Evolutionary conservation across 176 grass and related monocot genomes (phyloP).

Genomic region (Musa itinerans): DNA sequence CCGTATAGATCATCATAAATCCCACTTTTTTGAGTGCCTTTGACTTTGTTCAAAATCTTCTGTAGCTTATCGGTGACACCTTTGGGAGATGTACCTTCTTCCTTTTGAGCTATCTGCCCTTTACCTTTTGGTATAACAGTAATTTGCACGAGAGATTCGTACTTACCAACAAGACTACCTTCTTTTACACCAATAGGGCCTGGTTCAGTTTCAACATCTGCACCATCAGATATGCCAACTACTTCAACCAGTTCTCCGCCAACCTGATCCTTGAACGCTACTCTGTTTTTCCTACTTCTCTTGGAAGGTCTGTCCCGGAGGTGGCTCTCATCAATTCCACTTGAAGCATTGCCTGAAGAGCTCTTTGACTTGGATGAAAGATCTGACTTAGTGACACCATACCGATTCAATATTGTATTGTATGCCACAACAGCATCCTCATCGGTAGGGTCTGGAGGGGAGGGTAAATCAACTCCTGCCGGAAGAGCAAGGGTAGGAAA

Average conservation of each 20-base stretch:
- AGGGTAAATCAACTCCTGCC: slow-evolving; percentile 69
- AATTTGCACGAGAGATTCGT: slow-evolving; percentile 86
- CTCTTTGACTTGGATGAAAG: slow-evolving; percentile 30
- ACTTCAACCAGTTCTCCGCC: slow-evolving; percentile 87
- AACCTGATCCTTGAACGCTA: slow-evolving; percentile 76
- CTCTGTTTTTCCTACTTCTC: slow-evolving; percentile 56
- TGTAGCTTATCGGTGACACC: slow-evolving; percentile 67
- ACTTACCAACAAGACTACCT: slow-evolving; percentile 94
- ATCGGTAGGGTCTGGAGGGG: slow-evolving; percentile 82
- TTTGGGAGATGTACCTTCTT: slow-evolving; percentile 38
- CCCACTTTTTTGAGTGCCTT: slow-evolving; percentile 43
- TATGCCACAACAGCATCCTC: slow-evolving; percentile 83
- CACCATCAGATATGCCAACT: slow-evolving; percentile 90
- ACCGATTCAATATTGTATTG: slow-evolving; percentile 91
- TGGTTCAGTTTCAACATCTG: slow-evolving; percentile 80
- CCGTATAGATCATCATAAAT: slow-evolving; percentile 87
- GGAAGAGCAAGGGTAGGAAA: slow-evolving; percentile 45
- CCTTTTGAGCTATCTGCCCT: slow-evolving; percentile 39
- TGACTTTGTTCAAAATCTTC: slow-evolving; percentile 72
- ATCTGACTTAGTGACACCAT: slow-evolving; percentile 51
- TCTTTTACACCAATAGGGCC: slow-evolving; percentile 91
- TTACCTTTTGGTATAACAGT: slow-evolving; percentile 91
- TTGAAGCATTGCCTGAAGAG: slow-evolving; percentile 19
- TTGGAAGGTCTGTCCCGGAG: slow-evolving; percentile 42
- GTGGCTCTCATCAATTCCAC: slow-evolving; percentile 26